Evolutionary conservation across 306 rosid genomes (phyloP), one percentile per base, ranked within the genome.

Genomic region (Cucumis melo): DNA sequence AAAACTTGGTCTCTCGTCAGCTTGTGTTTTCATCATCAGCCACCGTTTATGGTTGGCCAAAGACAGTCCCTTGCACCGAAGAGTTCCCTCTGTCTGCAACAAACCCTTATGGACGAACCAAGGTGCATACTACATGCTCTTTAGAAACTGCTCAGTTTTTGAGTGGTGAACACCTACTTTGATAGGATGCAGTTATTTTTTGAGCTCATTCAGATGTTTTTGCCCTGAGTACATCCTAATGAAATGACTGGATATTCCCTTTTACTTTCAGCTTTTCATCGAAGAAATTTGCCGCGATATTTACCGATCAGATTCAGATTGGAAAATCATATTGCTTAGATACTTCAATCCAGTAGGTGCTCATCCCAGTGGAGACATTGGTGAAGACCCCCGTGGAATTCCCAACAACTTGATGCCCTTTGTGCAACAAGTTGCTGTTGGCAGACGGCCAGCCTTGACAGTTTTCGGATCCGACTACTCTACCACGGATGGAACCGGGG

Each of bases 351-450:
- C 99, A 15, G 98, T 92, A 42, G 99, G 99, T 54, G 97, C 99
- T 53, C 99, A 95, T 84, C 83, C 86, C 71, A 95, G 99, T 70
- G 99, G 99, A 41, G 15, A 81, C 73, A 92, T 95, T 84, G 99
- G 99, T 74, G 99, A 95, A 87, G 98, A 95, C 80, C 99, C 99
- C 78, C 86, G 82, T 5, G 99, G 99, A 79, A 84, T 88, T 78
- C 99, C 99, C 41, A 95, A 95, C 86, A 95, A 95, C 68, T 92
- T 95, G 82, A 95, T 95, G 99, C 98, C 99, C 19, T 95, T 92
- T 65, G 95, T 95, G 82, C 99, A 95, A 90, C 99, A 95, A 92
- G 96, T 92, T 84, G 99, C 98, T 10, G 99, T 95, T 81, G 98
- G 96, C 46, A 86, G 98, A 75, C 90, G 96, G 10, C 87, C 92